phyloP scores from a whole-genome alignment of 495 filamentous ascomycete genomes.

The Diplogelasinospora grovesii region DNA sequence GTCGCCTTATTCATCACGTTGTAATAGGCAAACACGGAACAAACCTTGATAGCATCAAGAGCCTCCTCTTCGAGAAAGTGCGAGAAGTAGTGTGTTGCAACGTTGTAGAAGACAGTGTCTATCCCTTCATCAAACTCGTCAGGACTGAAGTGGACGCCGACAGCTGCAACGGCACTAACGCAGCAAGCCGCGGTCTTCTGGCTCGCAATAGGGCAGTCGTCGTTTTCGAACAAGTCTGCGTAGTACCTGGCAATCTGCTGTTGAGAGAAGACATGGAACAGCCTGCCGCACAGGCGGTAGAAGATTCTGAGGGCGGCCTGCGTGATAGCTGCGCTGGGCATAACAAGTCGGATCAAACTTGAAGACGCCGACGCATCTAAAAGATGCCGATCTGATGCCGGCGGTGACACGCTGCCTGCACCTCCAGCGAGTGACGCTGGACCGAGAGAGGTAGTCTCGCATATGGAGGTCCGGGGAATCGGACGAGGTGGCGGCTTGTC shows the following conservation, averaged over 20 bases:
- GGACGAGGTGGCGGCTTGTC: too few relatives aligned
- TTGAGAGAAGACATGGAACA: neutral
- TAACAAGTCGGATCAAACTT: constrained; percentile 1
- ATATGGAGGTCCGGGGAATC: too few relatives aligned
- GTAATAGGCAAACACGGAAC: neutral
- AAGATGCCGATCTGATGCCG: too few relatives aligned
- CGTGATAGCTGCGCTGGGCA: neutral
- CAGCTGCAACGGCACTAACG: neutral
- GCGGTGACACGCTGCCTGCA: too few relatives aligned
- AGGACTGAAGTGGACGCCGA: neutral
- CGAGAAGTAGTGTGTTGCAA: neutral
- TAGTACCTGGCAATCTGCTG: neutral
- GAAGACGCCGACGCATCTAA: neutral
- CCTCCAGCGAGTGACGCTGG: neutral
- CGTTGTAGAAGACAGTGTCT: neutral
- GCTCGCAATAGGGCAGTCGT: neutral
- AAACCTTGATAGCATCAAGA: neutral
- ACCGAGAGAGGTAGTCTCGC: neutral
- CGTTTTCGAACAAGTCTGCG: neutral
- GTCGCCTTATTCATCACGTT: neutral
- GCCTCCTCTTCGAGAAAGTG: neutral
- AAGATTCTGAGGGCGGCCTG: neutral
- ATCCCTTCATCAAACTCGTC: neutral
- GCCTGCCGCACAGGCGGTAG: neutral
- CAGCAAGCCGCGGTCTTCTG: neutral